A percentile compares a stretch with the other conserved stretches of the same genome.
phyloP scores from a whole-genome alignment of 1,284 basidiomycete genomes.

The Wolfiporia cocos region DNA sequence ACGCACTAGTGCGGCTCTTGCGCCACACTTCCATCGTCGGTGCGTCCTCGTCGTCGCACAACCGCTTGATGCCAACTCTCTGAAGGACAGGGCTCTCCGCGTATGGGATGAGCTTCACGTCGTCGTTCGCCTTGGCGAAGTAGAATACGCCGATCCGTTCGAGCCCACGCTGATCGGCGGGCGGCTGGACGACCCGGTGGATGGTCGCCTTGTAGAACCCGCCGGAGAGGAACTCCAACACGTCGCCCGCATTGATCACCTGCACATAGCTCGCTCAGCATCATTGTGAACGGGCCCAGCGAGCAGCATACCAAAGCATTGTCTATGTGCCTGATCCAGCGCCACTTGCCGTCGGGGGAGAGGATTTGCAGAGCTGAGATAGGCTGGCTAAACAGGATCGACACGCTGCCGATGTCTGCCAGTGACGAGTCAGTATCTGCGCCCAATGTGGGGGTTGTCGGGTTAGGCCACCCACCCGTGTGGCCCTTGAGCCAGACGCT shows the following conservation, averaged over 20 bases:
- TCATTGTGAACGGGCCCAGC: not conserved
- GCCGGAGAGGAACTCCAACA: conserved; percentile 49
- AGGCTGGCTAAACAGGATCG: conserved; percentile 55
- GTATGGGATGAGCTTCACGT: conserved; percentile 32
- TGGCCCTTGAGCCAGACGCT: conserved; percentile 60
- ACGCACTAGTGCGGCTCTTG: conserved; percentile 28
- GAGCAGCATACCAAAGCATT: conserved; percentile 43
- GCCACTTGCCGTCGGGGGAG: conserved; percentile 45
- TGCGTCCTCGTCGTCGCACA: conserved; percentile 25
- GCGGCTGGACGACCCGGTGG: conserved; percentile 38
- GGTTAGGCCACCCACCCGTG: conserved; percentile 32
- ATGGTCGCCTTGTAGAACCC: conserved; percentile 35
- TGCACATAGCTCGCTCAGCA: conserved; percentile 10
- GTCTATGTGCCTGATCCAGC: conserved; percentile 54
- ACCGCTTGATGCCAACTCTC: conserved; percentile 25
- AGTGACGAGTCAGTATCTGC: too few relatives aligned
- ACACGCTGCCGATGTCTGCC: conserved; percentile 49
- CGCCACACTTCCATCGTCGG: conserved; percentile 34
- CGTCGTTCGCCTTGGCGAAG: conserved; percentile 29
- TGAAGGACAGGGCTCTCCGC: conserved; percentile 35
- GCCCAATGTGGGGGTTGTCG: not conserved
- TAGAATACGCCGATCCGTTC: conserved; percentile 48
- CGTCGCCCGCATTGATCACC: conserved; percentile 58
- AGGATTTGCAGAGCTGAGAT: conserved; percentile 56
- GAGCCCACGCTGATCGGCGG: conserved; percentile 39